Base-by-base conservation (phyloP, 176 grass and related monocot species). In the Calamus simplicifolius region DNA sequence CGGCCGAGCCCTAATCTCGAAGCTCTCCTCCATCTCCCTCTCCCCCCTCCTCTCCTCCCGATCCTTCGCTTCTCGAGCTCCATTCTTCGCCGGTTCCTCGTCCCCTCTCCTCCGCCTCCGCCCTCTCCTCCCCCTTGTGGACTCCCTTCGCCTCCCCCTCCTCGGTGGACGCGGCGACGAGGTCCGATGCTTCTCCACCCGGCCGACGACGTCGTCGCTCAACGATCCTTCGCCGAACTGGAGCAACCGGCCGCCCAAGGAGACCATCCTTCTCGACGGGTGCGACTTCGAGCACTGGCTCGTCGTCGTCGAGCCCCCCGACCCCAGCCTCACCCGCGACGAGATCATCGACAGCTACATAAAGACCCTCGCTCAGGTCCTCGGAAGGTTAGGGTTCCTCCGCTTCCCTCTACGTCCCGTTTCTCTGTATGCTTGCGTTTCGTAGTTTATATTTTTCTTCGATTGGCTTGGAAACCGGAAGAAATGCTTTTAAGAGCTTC, bases 211-310 rank as follows among this genome's bases (percentile, higher is more conserved):
- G 25, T 89, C 90, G 0, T 95, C 90, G 19, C 50, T 86, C 49
- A 66, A 68, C 18, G 90, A 95, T 62, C 77, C 82, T 29, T 85
- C 72, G 25, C 85, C 90, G 3, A 89, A 81, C 78, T 95, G 77
- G 82, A 89, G 68, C 79, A 95, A 84, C 58, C 77, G 80, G 4
- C 90, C 90, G 1, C 82, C 90, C 27, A 90, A 90, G 49, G 83
- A 95, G 77, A 87, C 86, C 2, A 90, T 95, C 52, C 74, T 90
- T 38, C 73, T 90, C 18, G 91, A 95, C 6, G 91, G 86, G 0
- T 95, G 86, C 51, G 86, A 95, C 72, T 95, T 95, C 56, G 83
- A 95, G 77, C 91, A 95, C 57, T 95, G 86, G 86, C 82, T 95
- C 8, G 67, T 95, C 53, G 82, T 95, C 64, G 58, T 95, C 80